Evolutionary conservation across 169 alveolate species (phyloP).

Genomic region (Plasmodium sp.): DNA sequence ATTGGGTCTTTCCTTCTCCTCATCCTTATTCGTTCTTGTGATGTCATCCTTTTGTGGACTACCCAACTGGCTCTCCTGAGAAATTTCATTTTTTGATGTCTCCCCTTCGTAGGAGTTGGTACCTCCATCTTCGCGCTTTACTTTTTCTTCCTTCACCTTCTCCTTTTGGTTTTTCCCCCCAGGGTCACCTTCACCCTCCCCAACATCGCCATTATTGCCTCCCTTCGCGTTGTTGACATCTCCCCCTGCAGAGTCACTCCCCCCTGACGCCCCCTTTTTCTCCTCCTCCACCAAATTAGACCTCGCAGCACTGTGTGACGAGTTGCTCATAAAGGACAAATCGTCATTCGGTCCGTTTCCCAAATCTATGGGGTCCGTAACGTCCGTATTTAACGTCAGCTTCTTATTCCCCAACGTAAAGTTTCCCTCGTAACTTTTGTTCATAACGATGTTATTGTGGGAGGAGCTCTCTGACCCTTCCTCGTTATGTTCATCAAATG

Average conservation of each 20-base stretch:
- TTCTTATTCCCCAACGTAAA: neutral
- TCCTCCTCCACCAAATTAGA: neutral
- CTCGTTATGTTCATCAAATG: slow-evolving; percentile 7
- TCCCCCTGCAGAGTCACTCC: neutral
- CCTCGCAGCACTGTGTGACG: neutral
- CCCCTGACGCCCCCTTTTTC: neutral
- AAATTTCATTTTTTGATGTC: neutral
- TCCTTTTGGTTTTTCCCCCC: neutral
- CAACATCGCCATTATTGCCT: neutral
- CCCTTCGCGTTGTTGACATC: neutral
- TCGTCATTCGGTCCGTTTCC: slow-evolving; percentile 5
- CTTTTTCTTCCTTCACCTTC: neutral
- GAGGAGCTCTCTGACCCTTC: neutral
- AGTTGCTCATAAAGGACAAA: slow-evolving; percentile 4
- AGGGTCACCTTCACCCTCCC: neutral
- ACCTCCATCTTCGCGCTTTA: neutral
- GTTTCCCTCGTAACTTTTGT: neutral
- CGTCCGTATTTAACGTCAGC: slow-evolving; percentile 4
- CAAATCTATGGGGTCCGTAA: neutral
- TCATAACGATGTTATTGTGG: neutral
- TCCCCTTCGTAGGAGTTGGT: neutral
- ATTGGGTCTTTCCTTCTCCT: neutral
- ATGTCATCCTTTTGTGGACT: neutral
- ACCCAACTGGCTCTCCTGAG: neutral
- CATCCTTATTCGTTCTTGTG: neutral